These are phyloP conservation scores for Pythium dissimile DNA, from an alignment of 352 stramenopile species.

Conservation along the genomic window DNA sequence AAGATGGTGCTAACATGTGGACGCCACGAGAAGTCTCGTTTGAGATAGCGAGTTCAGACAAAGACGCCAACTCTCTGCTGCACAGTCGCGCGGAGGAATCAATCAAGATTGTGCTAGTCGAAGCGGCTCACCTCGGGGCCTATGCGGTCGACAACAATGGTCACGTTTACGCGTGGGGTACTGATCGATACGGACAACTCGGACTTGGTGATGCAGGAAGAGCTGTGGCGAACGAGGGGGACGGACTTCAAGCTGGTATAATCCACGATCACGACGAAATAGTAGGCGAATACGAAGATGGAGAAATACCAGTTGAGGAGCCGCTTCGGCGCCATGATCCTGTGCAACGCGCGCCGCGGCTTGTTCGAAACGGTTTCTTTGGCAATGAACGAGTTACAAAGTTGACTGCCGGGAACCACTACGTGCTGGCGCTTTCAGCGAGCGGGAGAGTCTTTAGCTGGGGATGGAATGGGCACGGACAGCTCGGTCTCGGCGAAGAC, in stretches of 20 bases:
- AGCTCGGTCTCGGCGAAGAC: conserved; percentile 43
- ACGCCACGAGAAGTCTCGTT: conserved; percentile 32
- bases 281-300: neutral
- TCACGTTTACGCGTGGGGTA: conserved; percentile 54
- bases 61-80: conserved; percentile 2
- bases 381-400: conserved; percentile 27
- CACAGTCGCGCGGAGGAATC: too few species aligned
- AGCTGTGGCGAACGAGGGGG: neutral
- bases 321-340: conserved; percentile 6
- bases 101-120: conserved; percentile 31
- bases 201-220: conserved; percentile 31
- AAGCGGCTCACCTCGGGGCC: conserved; percentile 44
- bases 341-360: conserved; percentile 4
- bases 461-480: conserved; percentile 52
- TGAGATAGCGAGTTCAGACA: neutral
- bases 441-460: conserved; percentile 48
- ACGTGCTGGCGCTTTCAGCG: conserved; percentile 41
- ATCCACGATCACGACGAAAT: too few species aligned
- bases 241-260: neutral
- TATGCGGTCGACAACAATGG: conserved; percentile 59
- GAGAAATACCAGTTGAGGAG: neutral
- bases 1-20: conserved; percentile 61
- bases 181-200: conserved; percentile 50
- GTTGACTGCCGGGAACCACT: conserved; percentile 63
- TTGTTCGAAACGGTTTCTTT: conserved; percentile 7